Evolutionary conservation across 495 filamentous ascomycete species (phyloP), one percentile per base, ranked within the genome.

Genomic region (Pyrenula aspistea): DNA sequence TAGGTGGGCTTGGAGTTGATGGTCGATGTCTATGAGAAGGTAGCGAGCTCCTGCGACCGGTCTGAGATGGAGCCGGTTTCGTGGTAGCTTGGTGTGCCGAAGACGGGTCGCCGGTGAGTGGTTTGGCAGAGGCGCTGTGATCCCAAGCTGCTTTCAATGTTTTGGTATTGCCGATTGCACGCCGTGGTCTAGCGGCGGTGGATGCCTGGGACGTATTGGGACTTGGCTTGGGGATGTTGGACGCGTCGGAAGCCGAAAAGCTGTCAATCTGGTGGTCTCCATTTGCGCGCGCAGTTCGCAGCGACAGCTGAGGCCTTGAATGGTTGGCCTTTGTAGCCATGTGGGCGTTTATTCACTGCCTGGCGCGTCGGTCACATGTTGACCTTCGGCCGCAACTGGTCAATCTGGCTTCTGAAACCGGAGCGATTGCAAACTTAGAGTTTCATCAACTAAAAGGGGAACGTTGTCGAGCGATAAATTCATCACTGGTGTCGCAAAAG

Each of bases 61-160:
- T 20, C 20, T 52, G 50, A 20, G 50, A 20, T 8, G 50, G 50
- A 20, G 50, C 8, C 8, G 50, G 8, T 24, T 19, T 52, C 8
- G 31, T 42, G 31, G 31, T 42, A n/a, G n/a, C n/a, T 8, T 42
- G 31, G 15, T 42, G 31, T 15, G 31, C 31, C 4, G 31, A 42
- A 42, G 31, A 42, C 15, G 31, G 15, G 31, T 42, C 31, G 4
- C 31, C 31, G 15, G 4, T 42, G 4, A 8, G 4, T 4, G 31
- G 31, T 15, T 15, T 4, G 8, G 31, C 31, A 4, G 31, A 42
- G 15, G 31, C 31, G 31, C 31, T 52, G 19, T 20, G 19, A 24
- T 65, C 62, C 49, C 65, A 76, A 1, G 74, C 71, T 24, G 67
- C 70, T 53, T 69, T 66, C 56, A 75, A 55, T 21, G 68, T 73